Evolutionary conservation across 768 basidiomycete genomes (phyloP).

Genomic region (Pleurotus cornucopiae): DNA sequence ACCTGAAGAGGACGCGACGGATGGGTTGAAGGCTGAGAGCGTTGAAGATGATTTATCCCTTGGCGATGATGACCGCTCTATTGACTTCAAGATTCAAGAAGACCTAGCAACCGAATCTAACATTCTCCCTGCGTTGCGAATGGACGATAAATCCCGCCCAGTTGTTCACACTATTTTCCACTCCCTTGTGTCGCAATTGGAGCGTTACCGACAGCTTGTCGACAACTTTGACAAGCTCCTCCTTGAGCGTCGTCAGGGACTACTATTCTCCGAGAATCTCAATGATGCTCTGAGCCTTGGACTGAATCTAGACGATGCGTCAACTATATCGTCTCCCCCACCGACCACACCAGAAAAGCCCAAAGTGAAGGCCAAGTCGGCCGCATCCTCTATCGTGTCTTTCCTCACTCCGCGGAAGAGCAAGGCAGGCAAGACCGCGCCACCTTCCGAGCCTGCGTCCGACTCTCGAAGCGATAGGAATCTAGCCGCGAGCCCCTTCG

Average conservation of each 20-base stretch:
- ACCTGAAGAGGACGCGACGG: conserved; percentile 29
- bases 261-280: conserved; percentile 88
- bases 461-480: conserved; percentile 34
- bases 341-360: conserved; percentile 26
- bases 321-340: conserved; percentile 18
- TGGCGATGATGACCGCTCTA: conserved; percentile 68
- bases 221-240: conserved; percentile 83
- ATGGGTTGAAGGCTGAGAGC: conserved; percentile 9
- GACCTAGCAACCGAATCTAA: conserved; percentile 54
- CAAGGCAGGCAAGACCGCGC: conserved; percentile 33
- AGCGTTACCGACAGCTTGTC: conserved; percentile 71
- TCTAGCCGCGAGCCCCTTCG: conserved; percentile 73
- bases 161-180: conserved; percentile 79
- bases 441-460: conserved; percentile 38
- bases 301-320: conserved; percentile 57
- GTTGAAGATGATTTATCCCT: conserved; percentile 13
- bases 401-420: conserved; percentile 78
- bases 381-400: conserved; percentile 64
- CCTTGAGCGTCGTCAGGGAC: conserved; percentile 79
- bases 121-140: conserved; percentile 57
- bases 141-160: conserved; percentile 72
- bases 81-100: conserved; percentile 72
- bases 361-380: conserved; percentile 44
- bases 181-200: conserved; percentile 76
- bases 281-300: conserved; percentile 80